These are phyloP conservation scores for Fusarium sp. DNA, from an alignment of 2,329 filamentous ascomycete genomes.

Conservation along the genomic window DNA sequence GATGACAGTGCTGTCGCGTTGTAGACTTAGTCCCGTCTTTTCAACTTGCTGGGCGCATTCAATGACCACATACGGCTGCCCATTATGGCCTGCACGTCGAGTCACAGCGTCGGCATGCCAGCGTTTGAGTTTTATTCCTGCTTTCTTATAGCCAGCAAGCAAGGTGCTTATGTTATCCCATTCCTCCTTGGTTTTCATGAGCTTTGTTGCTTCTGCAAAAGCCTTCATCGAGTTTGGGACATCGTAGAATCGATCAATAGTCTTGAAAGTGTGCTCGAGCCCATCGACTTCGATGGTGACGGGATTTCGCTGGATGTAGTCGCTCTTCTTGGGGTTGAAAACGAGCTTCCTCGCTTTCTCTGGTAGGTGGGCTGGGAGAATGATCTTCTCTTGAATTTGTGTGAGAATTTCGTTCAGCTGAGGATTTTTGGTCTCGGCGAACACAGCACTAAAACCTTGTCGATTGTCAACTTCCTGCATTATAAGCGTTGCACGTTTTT, in stretches of 20 bases:
- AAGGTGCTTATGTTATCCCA: constrained; percentile 62
- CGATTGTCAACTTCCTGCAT: constrained; percentile 9
- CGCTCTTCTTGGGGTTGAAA: constrained; percentile 56
- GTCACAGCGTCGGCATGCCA: constrained; percentile 52
- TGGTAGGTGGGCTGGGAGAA: constrained; percentile 69
- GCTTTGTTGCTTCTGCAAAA: constrained; percentile 50
- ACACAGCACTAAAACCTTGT: constrained; percentile 52
- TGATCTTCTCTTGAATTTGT: constrained; percentile 65
- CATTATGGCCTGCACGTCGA: constrained; percentile 52
- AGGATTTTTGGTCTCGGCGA: constrained; percentile 60
- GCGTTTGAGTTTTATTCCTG: constrained; percentile 50
- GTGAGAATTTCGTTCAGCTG: constrained; percentile 64
- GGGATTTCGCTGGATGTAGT: constrained; percentile 62
- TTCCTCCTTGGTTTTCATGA: constrained; percentile 60
- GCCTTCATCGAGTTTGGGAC: constrained; percentile 54
- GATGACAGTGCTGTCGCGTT: constrained; percentile 51
- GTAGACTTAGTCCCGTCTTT: constrained; percentile 57
- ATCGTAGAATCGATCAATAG: constrained; percentile 54
- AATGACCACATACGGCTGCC: constrained; percentile 57
- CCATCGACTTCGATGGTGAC: constrained; percentile 67
- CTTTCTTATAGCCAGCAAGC: constrained; percentile 59
- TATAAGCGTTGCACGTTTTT: not conserved
- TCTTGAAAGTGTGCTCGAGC: constrained; percentile 61
- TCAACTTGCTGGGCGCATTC: constrained; percentile 59
- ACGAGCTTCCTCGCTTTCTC: constrained; percentile 62